These are phyloP conservation scores for Multifurca ochricompacta DNA, from an alignment of 768 basidiomycete genomes.

Conservation along the genomic window DNA sequence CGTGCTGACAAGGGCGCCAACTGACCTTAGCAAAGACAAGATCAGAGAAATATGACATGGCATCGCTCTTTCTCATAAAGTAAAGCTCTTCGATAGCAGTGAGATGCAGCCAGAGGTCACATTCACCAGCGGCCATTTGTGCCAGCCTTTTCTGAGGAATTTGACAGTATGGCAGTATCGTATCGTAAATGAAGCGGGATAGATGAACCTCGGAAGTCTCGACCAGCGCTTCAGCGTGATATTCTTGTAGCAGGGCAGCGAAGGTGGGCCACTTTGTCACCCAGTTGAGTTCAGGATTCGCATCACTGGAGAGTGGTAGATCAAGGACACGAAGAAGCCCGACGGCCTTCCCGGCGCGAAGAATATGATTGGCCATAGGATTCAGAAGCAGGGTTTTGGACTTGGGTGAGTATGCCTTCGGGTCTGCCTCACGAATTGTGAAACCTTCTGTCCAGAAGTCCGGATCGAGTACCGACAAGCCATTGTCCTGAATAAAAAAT, in stretches of 20 bases:
- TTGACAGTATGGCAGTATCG: slow-evolving; percentile 49
- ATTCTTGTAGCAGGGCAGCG: slow-evolving; percentile 6
- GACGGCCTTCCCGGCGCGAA: slow-evolving; percentile 68
- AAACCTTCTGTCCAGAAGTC: slow-evolving; percentile 77
- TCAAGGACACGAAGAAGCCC: slow-evolving; percentile 64
- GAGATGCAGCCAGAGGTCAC: slow-evolving; percentile 56
- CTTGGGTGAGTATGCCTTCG: slow-evolving; percentile 25
- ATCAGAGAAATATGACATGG: slow-evolving; percentile 66
- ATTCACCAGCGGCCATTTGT: slow-evolving; percentile 57
- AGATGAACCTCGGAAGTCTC: slow-evolving; percentile 56
- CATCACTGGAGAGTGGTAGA: slow-evolving; percentile 5
- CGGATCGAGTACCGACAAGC: slow-evolving; percentile 46
- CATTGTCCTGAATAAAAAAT: slow-evolving; percentile 74
- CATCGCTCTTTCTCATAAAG: slow-evolving; percentile 72
- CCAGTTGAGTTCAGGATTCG: not conserved
- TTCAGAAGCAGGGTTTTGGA: slow-evolving; percentile 54
- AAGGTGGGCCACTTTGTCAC: slow-evolving; percentile 14
- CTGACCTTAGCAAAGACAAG: slow-evolving; percentile 65
- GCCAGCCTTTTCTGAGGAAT: slow-evolving; percentile 45
- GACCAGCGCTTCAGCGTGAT: slow-evolving; percentile 25
- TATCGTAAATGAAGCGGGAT: slow-evolving; percentile 55
- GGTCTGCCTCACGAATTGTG: slow-evolving; percentile 41
- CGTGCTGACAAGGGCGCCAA: not conserved
- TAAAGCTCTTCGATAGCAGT: slow-evolving; percentile 58
- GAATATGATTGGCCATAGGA: slow-evolving; percentile 47